phyloP scores from a whole-genome alignment of 768 basidiomycete genomes.

The Udeniomyces megalosporus region DNA sequence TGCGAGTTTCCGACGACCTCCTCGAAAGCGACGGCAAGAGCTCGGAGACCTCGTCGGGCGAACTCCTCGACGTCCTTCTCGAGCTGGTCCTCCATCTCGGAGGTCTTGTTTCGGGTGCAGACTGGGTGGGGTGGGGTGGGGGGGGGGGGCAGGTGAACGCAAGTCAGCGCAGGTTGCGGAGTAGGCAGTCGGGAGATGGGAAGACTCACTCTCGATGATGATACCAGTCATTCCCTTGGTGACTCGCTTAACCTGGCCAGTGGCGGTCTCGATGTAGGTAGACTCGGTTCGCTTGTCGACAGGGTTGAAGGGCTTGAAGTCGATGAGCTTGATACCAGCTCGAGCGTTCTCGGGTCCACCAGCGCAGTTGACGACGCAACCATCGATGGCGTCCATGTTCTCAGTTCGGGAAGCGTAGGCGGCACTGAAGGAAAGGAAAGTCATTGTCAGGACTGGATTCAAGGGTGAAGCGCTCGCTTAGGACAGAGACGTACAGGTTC shows the following conservation, averaged over 20 bases:
- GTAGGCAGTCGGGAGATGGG: too few relatives aligned
- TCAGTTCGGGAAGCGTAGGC: constrained; percentile 95
- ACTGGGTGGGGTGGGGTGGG: constrained; percentile 46
- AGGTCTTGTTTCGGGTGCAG: constrained; percentile 92
- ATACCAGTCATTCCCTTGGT: constrained; percentile 99
- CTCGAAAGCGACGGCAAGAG: constrained; percentile 88
- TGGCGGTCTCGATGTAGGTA: constrained; percentile 82
- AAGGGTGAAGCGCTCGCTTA: too few relatives aligned
- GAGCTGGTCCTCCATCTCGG: constrained; percentile 73
- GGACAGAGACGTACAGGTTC: constrained; percentile 38
- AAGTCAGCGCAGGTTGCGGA: not conserved
- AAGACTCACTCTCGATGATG: constrained; percentile 34
- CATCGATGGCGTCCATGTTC: constrained; percentile 96
- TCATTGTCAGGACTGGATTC: not conserved
- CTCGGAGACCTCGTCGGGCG: constrained; percentile 88
- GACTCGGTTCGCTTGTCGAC: constrained; percentile 99
- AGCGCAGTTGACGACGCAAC: constrained; percentile 64
- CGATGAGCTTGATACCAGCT: constrained; percentile 82
- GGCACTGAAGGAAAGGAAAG: constrained; percentile 31
- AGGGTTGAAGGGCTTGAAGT: constrained; percentile 99
- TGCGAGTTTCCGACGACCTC: constrained; percentile 68
- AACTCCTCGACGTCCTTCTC: constrained; percentile 94
- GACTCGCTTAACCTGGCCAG: constrained; percentile 94
- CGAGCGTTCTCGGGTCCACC: constrained; percentile 60
- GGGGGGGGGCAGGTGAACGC: not conserved